phyloP scores from a whole-genome alignment of 495 filamentous ascomycete genomes.

The Bacidia gigantensis region DNA sequence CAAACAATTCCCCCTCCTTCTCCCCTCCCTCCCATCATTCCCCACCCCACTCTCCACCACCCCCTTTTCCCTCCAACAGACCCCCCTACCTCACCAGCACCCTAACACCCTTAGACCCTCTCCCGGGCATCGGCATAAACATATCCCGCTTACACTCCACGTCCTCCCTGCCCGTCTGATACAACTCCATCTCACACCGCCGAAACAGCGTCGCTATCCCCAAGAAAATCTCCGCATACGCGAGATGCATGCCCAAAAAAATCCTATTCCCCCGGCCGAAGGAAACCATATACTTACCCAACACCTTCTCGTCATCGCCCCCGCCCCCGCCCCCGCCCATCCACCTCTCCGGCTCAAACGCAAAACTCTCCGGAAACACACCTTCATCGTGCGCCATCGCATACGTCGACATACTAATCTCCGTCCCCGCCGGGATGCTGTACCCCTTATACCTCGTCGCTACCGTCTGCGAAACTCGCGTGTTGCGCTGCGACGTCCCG shows the following conservation, averaged over 20 bases:
- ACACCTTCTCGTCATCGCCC: constrained; percentile 8
- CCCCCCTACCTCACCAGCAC: too few species aligned
- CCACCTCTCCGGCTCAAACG: constrained; percentile 36
- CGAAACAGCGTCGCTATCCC: constrained; percentile 27
- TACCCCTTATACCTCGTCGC: constrained; percentile 18
- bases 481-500: constrained; percentile 16
- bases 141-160: too few species aligned
- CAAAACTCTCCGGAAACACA: constrained; percentile 7
- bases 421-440: constrained; percentile 24
- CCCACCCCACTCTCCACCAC: too few species aligned
- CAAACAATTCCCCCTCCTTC: too few species aligned
- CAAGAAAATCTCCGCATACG: constrained; percentile 30
- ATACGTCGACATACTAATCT: constrained; percentile 28
- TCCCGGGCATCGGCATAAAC: constrained; percentile 27
- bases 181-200: constrained; percentile 22
- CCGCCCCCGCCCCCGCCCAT: constrained; percentile 16
- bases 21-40: too few species aligned
- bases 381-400: constrained; percentile 10
- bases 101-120: too few species aligned
- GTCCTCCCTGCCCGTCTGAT: too few species aligned
- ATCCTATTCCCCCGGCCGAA: constrained; percentile 32
- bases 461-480: constrained; percentile 16
- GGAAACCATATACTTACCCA: constrained; percentile 27
- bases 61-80: too few species aligned
- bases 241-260: constrained; percentile 35